Evolutionary conservation across 1,284 basidiomycete species (phyloP).

Genomic region (Grifola frondosa): DNA sequence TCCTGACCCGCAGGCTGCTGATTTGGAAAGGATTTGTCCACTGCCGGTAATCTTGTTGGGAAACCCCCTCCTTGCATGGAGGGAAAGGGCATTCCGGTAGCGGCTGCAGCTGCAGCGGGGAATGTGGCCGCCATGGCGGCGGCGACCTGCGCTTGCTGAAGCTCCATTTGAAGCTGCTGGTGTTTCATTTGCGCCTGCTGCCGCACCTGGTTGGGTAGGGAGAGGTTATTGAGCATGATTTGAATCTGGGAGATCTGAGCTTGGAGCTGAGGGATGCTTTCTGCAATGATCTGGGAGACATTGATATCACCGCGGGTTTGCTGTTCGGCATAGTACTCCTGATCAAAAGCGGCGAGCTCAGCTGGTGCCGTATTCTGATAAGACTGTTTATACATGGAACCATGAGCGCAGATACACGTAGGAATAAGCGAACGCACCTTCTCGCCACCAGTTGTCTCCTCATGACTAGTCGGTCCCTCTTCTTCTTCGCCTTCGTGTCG

Average conservation of each 20-base stretch:
- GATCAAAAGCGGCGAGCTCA: conserved; percentile 33
- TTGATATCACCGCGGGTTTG: conserved; percentile 60
- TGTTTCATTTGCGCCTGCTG: conserved; percentile 77
- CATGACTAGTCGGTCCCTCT: too few species aligned
- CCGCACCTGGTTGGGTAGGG: conserved; percentile 67
- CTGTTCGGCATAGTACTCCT: conserved; percentile 66
- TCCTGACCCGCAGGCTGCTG: conserved; percentile 68
- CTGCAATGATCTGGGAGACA: conserved; percentile 67
- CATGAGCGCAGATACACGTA: too few species aligned
- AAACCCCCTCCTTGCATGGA: conserved; percentile 30
- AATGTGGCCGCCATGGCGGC: conserved; percentile 53
- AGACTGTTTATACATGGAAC: too few species aligned
- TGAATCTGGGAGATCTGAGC: conserved; percentile 75
- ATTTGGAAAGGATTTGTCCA: conserved; percentile 56
- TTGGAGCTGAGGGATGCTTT: conserved; percentile 75
- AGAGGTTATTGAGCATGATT: conserved; percentile 73
- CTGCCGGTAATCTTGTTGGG: conserved; percentile 40
- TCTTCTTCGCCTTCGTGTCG: conserved; percentile 51
- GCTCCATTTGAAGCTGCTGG: conserved; percentile 73
- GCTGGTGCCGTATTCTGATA: too few species aligned
- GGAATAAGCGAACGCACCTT: conserved; percentile 10
- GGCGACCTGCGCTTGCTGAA: conserved; percentile 72
- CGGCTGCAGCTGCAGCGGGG: conserved; percentile 35
- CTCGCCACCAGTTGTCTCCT: conserved; percentile 9
- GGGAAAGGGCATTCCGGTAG: conserved; percentile 14